Evolutionary conservation across 2,329 filamentous ascomycete genomes (phyloP).

Genomic region (Colletotrichum neosansevieriae): DNA sequence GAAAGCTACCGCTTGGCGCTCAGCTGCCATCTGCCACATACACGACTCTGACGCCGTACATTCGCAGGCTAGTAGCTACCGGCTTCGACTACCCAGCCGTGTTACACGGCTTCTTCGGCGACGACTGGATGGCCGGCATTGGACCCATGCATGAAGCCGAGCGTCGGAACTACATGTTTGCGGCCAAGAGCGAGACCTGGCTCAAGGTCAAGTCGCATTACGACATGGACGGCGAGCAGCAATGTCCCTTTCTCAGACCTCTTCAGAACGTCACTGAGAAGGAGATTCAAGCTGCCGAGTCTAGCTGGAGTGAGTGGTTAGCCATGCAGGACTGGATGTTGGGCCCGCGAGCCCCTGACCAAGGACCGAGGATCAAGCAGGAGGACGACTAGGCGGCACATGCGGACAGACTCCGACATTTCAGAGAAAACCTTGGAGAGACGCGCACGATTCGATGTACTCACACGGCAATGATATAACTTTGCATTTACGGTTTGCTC

Average conservation of each 20-base stretch:
- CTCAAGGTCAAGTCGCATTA: conserved; percentile 89
- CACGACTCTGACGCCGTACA: conserved; percentile 86
- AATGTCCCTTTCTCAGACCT: conserved; percentile 87
- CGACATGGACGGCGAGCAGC: conserved; percentile 86
- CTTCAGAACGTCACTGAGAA: conserved; percentile 80
- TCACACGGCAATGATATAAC: conserved; percentile 10
- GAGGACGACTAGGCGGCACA: conserved; percentile 23
- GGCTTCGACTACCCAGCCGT: conserved; percentile 89
- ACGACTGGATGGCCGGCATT: conserved; percentile 86
- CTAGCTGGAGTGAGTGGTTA: conserved; percentile 92
- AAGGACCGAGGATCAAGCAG: conserved; percentile 34
- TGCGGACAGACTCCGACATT: not conserved
- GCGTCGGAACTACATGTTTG: conserved; percentile 93
- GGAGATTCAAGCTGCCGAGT: conserved; percentile 86
- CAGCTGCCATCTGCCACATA: conserved; percentile 47
- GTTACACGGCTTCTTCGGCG: conserved; percentile 97
- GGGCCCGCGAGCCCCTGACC: conserved; percentile 77
- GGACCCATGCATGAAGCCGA: conserved; percentile 89
- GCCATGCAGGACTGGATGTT: conserved; percentile 99
- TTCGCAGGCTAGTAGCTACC: conserved; percentile 89
- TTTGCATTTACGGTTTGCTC: conserved; percentile 23
- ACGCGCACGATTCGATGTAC: not conserved
- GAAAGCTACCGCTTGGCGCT: conserved; percentile 47
- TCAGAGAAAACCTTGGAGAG: not conserved
- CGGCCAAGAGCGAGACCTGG: conserved; percentile 93